Percentiles rank a stretch among this genome's conserved stretches.
These are phyloP conservation scores for Fusarium nurragi DNA, from an alignment of 2,329 filamentous ascomycete genomes.

Conservation along the genomic window DNA sequence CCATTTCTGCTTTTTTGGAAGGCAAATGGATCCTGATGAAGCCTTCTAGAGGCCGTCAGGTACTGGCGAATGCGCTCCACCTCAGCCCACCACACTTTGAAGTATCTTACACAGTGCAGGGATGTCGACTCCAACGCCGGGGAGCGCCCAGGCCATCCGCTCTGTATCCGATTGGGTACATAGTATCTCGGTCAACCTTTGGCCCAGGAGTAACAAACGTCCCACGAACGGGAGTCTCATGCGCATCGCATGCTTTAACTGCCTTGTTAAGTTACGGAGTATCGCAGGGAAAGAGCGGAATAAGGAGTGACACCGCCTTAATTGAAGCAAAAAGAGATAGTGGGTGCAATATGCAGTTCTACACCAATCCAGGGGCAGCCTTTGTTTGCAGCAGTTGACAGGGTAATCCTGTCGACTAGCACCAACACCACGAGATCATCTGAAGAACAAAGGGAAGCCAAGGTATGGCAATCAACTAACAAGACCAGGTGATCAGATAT, in stretches of 20 bases:
- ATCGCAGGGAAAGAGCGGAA: conserved; percentile 30
- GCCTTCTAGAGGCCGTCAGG: conserved; percentile 13
- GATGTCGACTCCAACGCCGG: conserved; percentile 30
- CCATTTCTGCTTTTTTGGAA: conserved; percentile 24
- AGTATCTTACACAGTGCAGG: conserved; percentile 39
- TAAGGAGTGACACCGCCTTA: conserved; percentile 20
- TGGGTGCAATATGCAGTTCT: neutral
- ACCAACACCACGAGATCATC: conserved; percentile 13
- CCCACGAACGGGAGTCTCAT: conserved; percentile 41
- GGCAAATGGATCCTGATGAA: conserved; percentile 21
- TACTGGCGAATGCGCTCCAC: conserved; percentile 26
- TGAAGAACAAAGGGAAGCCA: conserved; percentile 30
- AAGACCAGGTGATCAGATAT: conserved; percentile 30
- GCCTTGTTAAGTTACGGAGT: conserved; percentile 26
- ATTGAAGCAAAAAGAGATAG: conserved; percentile 6
- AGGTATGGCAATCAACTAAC: conserved; percentile 4
- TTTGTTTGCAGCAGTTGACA: conserved; percentile 18
- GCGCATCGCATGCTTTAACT: conserved; percentile 45
- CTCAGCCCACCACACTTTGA: conserved; percentile 26
- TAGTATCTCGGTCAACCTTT: conserved; percentile 35
- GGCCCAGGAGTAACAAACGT: conserved; percentile 43
- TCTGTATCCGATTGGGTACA: conserved; percentile 42
- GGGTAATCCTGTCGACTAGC: conserved; percentile 27
- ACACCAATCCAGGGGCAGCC: conserved; percentile 14
- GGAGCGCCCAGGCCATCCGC: conserved; percentile 33